Evolutionary conservation across 176 grass and related monocot genomes (phyloP), one percentile per base, ranked within the genome.

Genomic region (Oryza australiensis): DNA sequence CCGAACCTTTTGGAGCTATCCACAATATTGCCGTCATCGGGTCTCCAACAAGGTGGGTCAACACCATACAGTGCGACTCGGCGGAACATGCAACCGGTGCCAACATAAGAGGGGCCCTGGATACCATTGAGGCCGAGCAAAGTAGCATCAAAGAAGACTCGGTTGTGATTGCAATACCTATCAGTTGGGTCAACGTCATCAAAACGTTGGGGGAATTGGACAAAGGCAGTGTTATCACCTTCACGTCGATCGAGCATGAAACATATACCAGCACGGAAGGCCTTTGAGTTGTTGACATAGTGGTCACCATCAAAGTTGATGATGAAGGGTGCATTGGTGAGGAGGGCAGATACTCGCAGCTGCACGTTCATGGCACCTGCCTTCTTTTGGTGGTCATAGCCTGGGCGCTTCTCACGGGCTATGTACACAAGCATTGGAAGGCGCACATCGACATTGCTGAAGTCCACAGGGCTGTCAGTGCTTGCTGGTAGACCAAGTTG

Each of bases 61-160:
- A 53, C 55, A 49, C 81, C 86, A 28, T 84, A 88, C 11, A 88
- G 70, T 62, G 86, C 62, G 26, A 88, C 66, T 41, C 81, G 86
- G 48, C 86, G 86, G 38, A 88, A 88, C 87, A 89, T 84, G 64
- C 87, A 89, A 23, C 87, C 87, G 0, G 87, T 89, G 71, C 87
- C 87, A 5, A 89, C 87, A 84, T 76, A 89, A 49, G 82, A 84
- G 23, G 87, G 87, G 29, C 87, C 87, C 86, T 94, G 94, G 41
- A 97, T 38, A 33, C 95, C 95, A 80, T 97, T 93, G 18, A 97
- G 95, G 33, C 92, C 95, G 0, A 93, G 92, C 90, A 97, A 94
- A 83, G 93, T 97, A 63, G 92, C 95, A 28, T 97, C 95, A 14
- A 97, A 97, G 90, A 97, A 97, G 81, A 97, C 88, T 23, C 89